Evolutionary conservation across 768 basidiomycete genomes (phyloP).

Genomic region (Panus rudis): DNA sequence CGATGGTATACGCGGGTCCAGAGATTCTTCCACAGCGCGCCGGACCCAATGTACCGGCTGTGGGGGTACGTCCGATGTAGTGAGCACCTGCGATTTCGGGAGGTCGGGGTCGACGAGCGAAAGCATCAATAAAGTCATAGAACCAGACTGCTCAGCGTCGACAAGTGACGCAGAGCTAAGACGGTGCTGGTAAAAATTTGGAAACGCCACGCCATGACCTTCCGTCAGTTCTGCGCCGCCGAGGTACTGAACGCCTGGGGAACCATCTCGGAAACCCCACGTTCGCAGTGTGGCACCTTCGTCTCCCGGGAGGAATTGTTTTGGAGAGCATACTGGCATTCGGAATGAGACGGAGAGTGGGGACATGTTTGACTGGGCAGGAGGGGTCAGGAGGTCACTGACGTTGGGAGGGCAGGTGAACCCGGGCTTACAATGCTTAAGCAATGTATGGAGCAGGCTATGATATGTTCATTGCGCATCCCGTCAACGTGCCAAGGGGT

Average conservation of each 20-base stretch:
- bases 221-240: constrained; percentile 22
- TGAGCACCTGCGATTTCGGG: constrained; percentile 25
- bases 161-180: constrained; percentile 32
- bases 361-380: constrained; percentile 37
- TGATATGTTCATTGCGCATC: constrained; percentile 45
- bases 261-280: constrained; percentile 42
- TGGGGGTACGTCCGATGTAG: constrained; percentile 39
- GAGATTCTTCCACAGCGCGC: constrained; percentile 28
- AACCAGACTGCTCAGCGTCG: constrained; percentile 36
- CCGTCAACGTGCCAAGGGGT: constrained; percentile 45
- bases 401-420: neutral
- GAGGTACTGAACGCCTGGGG: constrained; percentile 42
- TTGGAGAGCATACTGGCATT: constrained; percentile 44
- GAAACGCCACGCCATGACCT: constrained; percentile 40
- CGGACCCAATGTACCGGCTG: constrained; percentile 44
- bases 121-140: constrained; percentile 36
- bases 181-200: constrained; percentile 50
- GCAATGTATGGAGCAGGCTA: constrained; percentile 39
- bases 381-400: neutral
- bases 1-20: constrained; percentile 31
- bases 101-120: constrained; percentile 34
- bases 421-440: constrained; percentile 29
- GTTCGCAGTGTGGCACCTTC: constrained; percentile 39
- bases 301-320: constrained; percentile 37
- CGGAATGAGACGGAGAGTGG: constrained; percentile 34